Evolutionary conservation across 1,284 basidiomycete genomes (phyloP), one percentile per base, ranked within the genome.

Genomic region (Schizophyllum commune): DNA sequence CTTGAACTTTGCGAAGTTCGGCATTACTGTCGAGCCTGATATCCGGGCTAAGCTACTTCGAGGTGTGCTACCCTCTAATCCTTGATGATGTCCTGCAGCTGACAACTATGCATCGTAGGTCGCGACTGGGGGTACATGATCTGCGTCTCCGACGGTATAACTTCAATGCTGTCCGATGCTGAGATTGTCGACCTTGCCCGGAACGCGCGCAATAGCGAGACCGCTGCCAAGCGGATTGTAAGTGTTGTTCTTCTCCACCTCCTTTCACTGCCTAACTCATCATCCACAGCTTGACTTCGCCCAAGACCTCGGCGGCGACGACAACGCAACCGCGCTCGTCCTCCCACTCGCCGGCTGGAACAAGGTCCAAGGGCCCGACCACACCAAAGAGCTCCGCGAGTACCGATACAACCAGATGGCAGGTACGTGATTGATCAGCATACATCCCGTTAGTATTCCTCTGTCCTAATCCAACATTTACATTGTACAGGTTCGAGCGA

Each of bases 11-110:
- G 98, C 98, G 72, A 84, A 82, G 33, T 89, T 89, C 63, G 96
- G 95, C 0, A 92, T 99, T 4, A 98, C 96, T 1, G 90, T 92
- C 32, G 96, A 99, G 73, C 96, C 97, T 3, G 93, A 98, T 71
- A 86, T 98, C n/a, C 79, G 84, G 58, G 85, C 88, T 32, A 88
- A 87, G 68, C 77, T 98, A 1, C 73, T 98, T 13, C 77, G 88
- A 66, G 91, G 92, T 90, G 60, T 64, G 75, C n/a, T 66, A 47
- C 8, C 39, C 59, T 62, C 55, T 33, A 27, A 58, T 32, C 56
- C 52, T 52, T 57, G n/a, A n/a, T 62, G 52, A 27, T 33, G 8
- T 11, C 52, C 15, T 52, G 27, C 2, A 32, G 9, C 6, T 32
- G n/a, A n/a, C n/a, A n/a, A n/a, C n/a, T n/a, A n/a, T n/a, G n/a